phyloP scores from a whole-genome alignment of 106 monocot genomes.

The Vanilla planifolia region DNA sequence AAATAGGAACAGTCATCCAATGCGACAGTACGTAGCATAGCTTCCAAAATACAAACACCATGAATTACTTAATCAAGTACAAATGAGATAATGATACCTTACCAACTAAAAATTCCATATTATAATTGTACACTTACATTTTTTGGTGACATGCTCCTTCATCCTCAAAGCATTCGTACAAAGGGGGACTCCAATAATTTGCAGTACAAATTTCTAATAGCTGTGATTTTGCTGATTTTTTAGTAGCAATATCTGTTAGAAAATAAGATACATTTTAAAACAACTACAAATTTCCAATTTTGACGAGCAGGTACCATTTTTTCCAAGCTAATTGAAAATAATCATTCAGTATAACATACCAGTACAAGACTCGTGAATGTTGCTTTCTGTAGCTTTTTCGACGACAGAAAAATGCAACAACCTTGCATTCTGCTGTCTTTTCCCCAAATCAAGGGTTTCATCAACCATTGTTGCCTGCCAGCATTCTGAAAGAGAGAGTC shows the following conservation, averaged over 20 bases:
- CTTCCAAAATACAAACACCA: no score
- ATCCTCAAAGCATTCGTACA: constrained; percentile 45
- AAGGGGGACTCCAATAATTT: constrained; percentile 59
- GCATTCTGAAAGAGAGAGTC: no score
- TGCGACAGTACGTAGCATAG: no score
- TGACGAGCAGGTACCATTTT: not conserved
- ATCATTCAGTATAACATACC: not conserved
- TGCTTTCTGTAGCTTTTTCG: not conserved
- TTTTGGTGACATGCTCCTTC: constrained; percentile 55
- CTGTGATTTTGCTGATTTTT: constrained; percentile 32
- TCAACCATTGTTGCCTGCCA: not conserved
- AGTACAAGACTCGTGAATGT: not conserved
- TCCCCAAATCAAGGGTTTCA: not conserved
- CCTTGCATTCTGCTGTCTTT: not conserved
- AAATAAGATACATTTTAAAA: not conserved
- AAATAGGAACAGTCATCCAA: no score
- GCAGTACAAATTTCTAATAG: constrained; percentile 52
- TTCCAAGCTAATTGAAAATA: not conserved
- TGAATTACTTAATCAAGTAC: no score
- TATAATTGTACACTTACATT: constrained; percentile 27
- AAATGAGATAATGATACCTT: no score
- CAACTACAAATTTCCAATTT: not conserved
- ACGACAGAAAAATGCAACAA: not conserved
- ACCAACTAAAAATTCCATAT: not conserved
- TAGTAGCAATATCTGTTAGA: constrained; percentile 12